These are phyloP conservation scores for Eucalyptus polybractea DNA, from an alignment of 345 rosid genomes.

Conservation along the genomic window DNA sequence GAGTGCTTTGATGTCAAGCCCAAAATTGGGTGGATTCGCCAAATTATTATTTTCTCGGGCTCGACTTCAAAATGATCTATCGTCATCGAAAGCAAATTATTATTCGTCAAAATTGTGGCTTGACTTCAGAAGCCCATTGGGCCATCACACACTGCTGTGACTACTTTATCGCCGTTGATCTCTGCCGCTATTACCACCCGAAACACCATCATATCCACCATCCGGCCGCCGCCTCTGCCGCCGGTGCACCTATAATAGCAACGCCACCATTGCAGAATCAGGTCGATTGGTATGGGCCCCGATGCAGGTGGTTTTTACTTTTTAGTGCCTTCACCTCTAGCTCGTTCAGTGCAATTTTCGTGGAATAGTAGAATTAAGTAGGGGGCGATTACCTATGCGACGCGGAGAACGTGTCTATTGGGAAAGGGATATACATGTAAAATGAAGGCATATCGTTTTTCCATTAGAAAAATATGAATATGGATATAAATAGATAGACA, in stretches of 20 bases:
- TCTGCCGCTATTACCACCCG: rapidly evolving
- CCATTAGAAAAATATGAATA: too few species aligned
- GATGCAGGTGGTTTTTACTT: background rate
- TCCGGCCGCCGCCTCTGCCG: rapidly evolving
- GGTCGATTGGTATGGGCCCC: background rate
- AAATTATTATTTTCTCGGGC: background rate
- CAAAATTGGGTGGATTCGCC: background rate
- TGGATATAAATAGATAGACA: background rate
- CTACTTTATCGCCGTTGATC: background rate
- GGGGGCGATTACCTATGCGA: rapidly evolving
- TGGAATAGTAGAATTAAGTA: too few species aligned
- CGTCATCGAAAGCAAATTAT: background rate
- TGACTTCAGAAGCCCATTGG: background rate
- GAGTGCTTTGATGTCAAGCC: background rate
- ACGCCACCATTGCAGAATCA: background rate
- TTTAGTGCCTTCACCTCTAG: background rate
- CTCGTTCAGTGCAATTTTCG: background rate
- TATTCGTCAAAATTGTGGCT: background rate
- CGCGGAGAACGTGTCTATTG: rapidly evolving
- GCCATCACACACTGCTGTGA: background rate
- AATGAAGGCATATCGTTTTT: too few species aligned
- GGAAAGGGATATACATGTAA: background rate
- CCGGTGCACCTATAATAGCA: background rate
- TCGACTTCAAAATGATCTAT: background rate
- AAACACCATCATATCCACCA: background rate